A percentile compares a stretch with the other conserved stretches of the same genome.
Conservation (phyloP, 2,329 filamentous ascomycete genomes). For the Diplodia corticola region DNA sequence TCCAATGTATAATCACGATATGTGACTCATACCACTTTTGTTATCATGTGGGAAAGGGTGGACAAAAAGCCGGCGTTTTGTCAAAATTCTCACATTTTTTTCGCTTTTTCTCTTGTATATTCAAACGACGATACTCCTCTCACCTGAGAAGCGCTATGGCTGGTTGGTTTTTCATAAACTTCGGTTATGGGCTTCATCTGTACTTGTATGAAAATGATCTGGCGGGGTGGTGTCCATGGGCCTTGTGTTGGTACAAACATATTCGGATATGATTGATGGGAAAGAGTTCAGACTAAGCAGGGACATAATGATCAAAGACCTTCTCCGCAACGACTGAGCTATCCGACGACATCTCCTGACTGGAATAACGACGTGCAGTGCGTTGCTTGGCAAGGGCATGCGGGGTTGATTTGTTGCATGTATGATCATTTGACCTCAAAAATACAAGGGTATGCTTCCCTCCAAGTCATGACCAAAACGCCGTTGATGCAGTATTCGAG, state of each 20-base stretch:
- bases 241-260: background rate
- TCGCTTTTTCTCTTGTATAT: background rate
- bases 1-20: slow-evolving; percentile 13
- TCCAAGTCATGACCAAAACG: background rate
- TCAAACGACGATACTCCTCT: slow-evolving; percentile 10
- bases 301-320: slow-evolving; percentile 11
- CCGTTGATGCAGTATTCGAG: background rate
- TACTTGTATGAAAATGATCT: slow-evolving; percentile 9
- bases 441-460: background rate
- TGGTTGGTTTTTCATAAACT: background rate
- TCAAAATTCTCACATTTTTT: background rate
- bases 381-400: background rate
- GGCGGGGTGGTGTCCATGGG: slow-evolving; percentile 1
- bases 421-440: background rate
- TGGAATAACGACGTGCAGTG: background rate
- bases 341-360: background rate
- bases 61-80: slow-evolving; percentile 21
- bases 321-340: background rate
- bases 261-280: background rate
- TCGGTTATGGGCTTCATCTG: slow-evolving; percentile 14
- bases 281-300: background rate
- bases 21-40: slow-evolving; percentile 4
- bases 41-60: slow-evolving; percentile 3
- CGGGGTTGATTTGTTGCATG: background rate
- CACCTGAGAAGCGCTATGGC: slow-evolving; percentile 10